Percentiles rank a stretch among this genome's conserved stretches.
Evolutionary conservation across 345 rosid genomes (phyloP).

Genomic region (Syzygium grande): DNA sequence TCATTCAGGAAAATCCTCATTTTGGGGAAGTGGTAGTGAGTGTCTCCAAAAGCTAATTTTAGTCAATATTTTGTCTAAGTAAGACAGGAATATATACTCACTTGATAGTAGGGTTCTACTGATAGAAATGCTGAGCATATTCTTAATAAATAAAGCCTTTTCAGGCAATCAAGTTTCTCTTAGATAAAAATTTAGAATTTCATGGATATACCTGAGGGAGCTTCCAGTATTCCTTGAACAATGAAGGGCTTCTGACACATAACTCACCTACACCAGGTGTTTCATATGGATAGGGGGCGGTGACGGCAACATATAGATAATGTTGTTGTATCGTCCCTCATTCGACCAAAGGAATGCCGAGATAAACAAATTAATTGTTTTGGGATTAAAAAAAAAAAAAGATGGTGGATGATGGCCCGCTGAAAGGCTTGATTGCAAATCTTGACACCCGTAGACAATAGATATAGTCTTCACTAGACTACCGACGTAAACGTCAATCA

Average conservation of each 20-base stretch:
- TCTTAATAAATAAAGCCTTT: neutral
- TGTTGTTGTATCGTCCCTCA: neutral
- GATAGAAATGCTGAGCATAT: neutral
- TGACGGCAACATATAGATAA: neutral
- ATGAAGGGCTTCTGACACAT: conserved; percentile 84
- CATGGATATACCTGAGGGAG: conserved; percentile 62
- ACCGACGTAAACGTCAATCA: no score
- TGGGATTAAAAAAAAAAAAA: neutral
- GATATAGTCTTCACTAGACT: neutral
- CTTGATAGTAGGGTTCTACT: neutral
- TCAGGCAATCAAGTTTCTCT: neutral
- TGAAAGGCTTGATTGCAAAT: neutral
- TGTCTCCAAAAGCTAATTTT: neutral
- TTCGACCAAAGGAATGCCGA: neutral
- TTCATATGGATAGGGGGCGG: neutral
- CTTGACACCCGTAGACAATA: neutral
- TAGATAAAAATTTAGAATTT: neutral
- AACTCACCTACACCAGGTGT: conserved; percentile 66
- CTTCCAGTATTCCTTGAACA: conserved; percentile 95
- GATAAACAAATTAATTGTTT: neutral
- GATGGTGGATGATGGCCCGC: neutral
- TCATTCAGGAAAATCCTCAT: neutral
- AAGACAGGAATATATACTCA: neutral
- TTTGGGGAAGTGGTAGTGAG: neutral
- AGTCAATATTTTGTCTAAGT: neutral